Percentiles rank a stretch among this genome's conserved stretches.
Evolutionary conservation across 257 asterid genomes (phyloP).

Genomic region (Nicotiana tabacum): DNA sequence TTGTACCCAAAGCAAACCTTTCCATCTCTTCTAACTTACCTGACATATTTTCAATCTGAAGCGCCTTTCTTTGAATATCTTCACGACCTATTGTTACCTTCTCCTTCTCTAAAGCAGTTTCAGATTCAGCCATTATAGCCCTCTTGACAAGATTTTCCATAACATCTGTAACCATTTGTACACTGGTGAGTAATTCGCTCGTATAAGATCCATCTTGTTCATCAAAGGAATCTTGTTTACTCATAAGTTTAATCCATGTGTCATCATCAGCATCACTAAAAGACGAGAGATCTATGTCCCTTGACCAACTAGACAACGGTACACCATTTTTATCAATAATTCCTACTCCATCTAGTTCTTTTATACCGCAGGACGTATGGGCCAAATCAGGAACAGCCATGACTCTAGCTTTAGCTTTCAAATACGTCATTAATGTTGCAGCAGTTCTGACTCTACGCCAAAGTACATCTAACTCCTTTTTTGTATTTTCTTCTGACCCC

Average conservation of each 20-base stretch:
- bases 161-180: constrained; percentile 71
- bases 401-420: constrained; percentile 81
- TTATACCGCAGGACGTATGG: constrained; percentile 64
- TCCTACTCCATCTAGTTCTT: constrained; percentile 66
- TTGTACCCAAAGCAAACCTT: constrained; percentile 71
- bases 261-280: constrained; percentile 48
- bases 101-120: constrained; percentile 68
- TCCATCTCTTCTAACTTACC: constrained; percentile 89
- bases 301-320: constrained; percentile 67
- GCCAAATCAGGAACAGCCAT: constrained; percentile 80
- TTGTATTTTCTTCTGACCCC: constrained; percentile 58
- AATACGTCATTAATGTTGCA: constrained; percentile 72
- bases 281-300: constrained; percentile 53
- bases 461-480: constrained; percentile 65
- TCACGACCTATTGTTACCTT: constrained; percentile 71
- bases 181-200: constrained; percentile 59
- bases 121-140: constrained; percentile 80
- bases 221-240: constrained; percentile 44
- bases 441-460: constrained; percentile 85
- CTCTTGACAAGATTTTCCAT: constrained; percentile 93
- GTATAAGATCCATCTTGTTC: constrained; percentile 65
- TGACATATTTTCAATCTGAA: constrained; percentile 82
- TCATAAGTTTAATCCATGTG: constrained; percentile 46
- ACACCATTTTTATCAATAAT: constrained; percentile 67
- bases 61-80: constrained; percentile 59